These are phyloP conservation scores for Gonium pectorale DNA, from an alignment of 139 green algal genomes.

Conservation along the genomic window DNA sequence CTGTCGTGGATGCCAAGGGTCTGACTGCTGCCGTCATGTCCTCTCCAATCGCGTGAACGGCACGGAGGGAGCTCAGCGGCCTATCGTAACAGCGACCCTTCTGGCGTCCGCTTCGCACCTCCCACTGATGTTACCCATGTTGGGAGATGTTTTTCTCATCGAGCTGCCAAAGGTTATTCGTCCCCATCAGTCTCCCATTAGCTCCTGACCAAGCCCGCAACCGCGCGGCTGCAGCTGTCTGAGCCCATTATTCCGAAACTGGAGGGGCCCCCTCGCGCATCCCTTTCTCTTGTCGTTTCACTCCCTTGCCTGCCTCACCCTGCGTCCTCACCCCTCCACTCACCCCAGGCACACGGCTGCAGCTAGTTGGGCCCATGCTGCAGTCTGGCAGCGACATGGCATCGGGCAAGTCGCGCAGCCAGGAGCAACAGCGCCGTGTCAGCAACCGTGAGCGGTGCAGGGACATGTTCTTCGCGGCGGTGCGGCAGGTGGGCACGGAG, in stretches of 20 bases:
- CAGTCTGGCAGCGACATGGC: slow-evolving; percentile 14
- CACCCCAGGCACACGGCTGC: slow-evolving; percentile 24
- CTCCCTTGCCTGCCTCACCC: background rate
- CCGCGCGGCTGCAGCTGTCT: too few relatives aligned
- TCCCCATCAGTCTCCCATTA: too few relatives aligned
- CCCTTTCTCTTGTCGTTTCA: background rate
- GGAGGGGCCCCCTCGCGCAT: too few relatives aligned
- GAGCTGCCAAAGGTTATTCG: too few relatives aligned
- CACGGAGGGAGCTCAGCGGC: too few relatives aligned
- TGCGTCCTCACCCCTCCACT: background rate
- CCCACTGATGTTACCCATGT: too few relatives aligned
- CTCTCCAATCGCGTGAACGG: background rate
- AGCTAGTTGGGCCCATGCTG: slow-evolving; percentile 39
- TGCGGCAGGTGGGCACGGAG: slow-evolving; percentile 46
- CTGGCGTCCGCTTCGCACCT: too few relatives aligned
- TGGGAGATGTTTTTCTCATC: too few relatives aligned
- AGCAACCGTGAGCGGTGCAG: slow-evolving; percentile 72
- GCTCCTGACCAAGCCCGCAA: too few relatives aligned
- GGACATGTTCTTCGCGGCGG: slow-evolving; percentile 65
- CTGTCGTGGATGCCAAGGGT: too few relatives aligned
- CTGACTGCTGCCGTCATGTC: background rate
- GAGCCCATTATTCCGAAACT: too few relatives aligned
- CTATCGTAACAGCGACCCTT: too few relatives aligned
- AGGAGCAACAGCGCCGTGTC: slow-evolving; percentile 67
- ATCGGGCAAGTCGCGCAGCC: background rate